A percentile compares a stretch with the other conserved stretches of the same genome.
phyloP scores from a whole-genome alignment of 2,329 filamentous ascomycete species.

The Ophiocordyceps robertsii region DNA sequence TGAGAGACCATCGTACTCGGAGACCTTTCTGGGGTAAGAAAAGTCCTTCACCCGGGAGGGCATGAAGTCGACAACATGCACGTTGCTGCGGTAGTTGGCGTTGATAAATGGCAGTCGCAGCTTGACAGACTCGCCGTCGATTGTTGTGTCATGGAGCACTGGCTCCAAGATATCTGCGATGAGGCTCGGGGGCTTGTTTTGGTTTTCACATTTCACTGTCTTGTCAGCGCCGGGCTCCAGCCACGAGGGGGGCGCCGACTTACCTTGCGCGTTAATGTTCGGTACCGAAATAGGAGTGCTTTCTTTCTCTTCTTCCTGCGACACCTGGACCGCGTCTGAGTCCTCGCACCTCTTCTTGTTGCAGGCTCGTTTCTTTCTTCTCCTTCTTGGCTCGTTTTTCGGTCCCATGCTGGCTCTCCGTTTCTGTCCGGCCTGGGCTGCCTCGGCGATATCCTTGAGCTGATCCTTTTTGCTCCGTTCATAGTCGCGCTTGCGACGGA shows the following conservation, averaged over 20 bases:
- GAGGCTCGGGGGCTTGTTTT: slow-evolving; percentile 17
- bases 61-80: slow-evolving; percentile 72
- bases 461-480: slow-evolving; percentile 30
- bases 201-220: slow-evolving; percentile 33
- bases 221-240: not conserved
- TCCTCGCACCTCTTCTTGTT: slow-evolving; percentile 9
- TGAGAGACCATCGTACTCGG: slow-evolving; percentile 37
- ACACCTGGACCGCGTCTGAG: not conserved
- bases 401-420: slow-evolving; percentile 17
- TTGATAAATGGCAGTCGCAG: slow-evolving; percentile 60
- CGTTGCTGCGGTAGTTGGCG: slow-evolving; percentile 51
- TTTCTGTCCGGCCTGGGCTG: slow-evolving; percentile 23
- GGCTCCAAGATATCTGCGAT: slow-evolving; percentile 27
- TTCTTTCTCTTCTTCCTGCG: slow-evolving; percentile 11
- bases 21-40: slow-evolving; percentile 28
- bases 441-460: slow-evolving; percentile 22
- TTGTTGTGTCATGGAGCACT: slow-evolving; percentile 25
- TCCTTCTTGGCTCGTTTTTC: slow-evolving; percentile 11
- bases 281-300: slow-evolving; percentile 3
- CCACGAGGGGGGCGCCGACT: not conserved
- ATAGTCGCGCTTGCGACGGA: slow-evolving; percentile 54
- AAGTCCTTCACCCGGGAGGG: slow-evolving; percentile 63
- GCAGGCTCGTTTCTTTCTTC: slow-evolving; percentile 7
- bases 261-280: slow-evolving; percentile 18
- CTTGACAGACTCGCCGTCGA: slow-evolving; percentile 21